Evolutionary conservation across 495 filamentous ascomycete genomes (phyloP), one percentile per base, ranked within the genome.

Genomic region (Jackrogersella minutella): DNA sequence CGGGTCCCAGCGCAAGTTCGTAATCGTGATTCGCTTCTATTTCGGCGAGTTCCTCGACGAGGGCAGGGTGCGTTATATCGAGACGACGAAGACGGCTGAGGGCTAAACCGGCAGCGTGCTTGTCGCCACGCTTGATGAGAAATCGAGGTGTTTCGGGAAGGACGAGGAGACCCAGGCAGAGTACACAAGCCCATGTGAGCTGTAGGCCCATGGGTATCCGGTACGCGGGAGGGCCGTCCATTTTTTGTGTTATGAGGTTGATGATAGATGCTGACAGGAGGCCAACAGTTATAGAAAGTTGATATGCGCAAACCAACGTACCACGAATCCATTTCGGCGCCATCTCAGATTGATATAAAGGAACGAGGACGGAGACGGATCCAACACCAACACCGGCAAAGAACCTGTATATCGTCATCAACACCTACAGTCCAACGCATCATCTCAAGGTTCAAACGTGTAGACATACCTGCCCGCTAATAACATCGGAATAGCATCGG

Each of bases 301-400:
- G 93, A 77, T 97, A 97, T 40, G 90, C 88, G 74, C 91, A 91
- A 52, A 97, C 92, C 24, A 96, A 84, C n/a, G 91, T 89, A 72
- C 93, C 93, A 78, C 93, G 88, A 70, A 97, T 91, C 89, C 92
- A 95, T 78, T 93, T 92, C 14, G 93, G 93, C 0, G 91, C 88
- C 70, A 91, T 93, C 77, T 96, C 92, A 7, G 93, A 97, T 78
- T 95, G 91, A 79, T 96, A 97, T 14, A 92, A 81, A 34, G 90
- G 93, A 62, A 97, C 88, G 53, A 91, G 81, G 70, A 90, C 89
- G 13, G 91, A 96, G 19, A 95, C 84, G 55, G 92, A 80, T 68
- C 93, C 93, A 53, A 97, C 91, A 73, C 93, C 93, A 34, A 92
- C 80, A 66, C 93, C 93, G 58, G 92, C 91, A 46, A 96, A 71